Conservation (phyloP, 1,139 yeast species). For the Candida buenavistaensis region DNA sequence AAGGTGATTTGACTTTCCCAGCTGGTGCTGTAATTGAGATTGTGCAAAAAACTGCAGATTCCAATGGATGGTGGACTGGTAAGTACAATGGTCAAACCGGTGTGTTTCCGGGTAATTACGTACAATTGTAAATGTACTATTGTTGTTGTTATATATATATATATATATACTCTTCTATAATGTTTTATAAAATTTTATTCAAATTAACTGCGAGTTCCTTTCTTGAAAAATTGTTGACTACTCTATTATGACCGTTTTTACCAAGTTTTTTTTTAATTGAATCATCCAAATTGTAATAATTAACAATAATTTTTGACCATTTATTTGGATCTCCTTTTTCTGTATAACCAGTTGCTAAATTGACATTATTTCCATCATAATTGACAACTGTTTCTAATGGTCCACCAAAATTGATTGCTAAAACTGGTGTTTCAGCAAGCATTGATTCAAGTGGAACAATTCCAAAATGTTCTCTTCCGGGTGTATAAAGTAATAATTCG, state of each 20-base stretch:
- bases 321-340: slow-evolving; percentile 50
- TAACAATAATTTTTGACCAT: slow-evolving; percentile 67
- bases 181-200: background rate
- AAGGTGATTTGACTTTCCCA: slow-evolving; percentile 81
- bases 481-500: slow-evolving; percentile 76
- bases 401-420: slow-evolving; percentile 90
- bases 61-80: slow-evolving; percentile 99
- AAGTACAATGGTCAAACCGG: slow-evolving; percentile 81
- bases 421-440: slow-evolving; percentile 78
- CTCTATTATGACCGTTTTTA: slow-evolving; percentile 52
- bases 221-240: slow-evolving; percentile 51
- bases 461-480: slow-evolving; percentile 92
- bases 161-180: background rate
- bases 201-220: slow-evolving; percentile 1
- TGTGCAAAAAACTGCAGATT: slow-evolving; percentile 76
- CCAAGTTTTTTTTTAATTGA: slow-evolving; percentile 38
- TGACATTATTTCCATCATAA: slow-evolving; percentile 34
- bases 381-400: slow-evolving; percentile 79
- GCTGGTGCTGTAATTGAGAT: slow-evolving; percentile 89
- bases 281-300: slow-evolving; percentile 31
- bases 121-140: slow-evolving; percentile 45
- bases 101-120: slow-evolving; percentile 95
- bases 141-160: slow-evolving; percentile 1
- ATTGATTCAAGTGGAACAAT: slow-evolving; percentile 96
- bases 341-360: slow-evolving; percentile 74